Conservation (phyloP, 345 rosid genomes). For the Populus tremula region DNA sequence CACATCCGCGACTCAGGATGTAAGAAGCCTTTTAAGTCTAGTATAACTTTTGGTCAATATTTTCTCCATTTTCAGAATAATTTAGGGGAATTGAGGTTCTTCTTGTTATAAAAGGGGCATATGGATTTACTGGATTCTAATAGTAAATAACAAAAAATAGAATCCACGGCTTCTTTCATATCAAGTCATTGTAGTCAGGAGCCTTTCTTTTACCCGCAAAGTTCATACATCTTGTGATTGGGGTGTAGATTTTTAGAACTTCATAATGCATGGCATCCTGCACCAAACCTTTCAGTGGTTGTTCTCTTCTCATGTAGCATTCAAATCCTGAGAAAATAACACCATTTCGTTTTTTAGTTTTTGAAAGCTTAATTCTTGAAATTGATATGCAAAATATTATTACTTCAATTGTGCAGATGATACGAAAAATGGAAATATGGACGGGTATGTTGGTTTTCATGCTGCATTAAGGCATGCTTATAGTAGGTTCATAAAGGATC, state of each 20-base stretch:
- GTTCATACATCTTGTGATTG: too few species aligned
- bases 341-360: not conserved
- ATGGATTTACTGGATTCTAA: not conserved
- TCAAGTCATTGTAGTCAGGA: not conserved
- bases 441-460: conserved; percentile 83
- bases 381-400: not conserved
- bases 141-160: not conserved
- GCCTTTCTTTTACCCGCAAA: too few species aligned
- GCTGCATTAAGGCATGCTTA: conserved; percentile 81
- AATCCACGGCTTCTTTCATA: too few species aligned
- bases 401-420: conserved; percentile 50
- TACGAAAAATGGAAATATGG: conserved; percentile 64
- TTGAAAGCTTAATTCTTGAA: not conserved
- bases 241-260: not conserved
- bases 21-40: conserved; percentile 36
- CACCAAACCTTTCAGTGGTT: not conserved
- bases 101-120: not conserved
- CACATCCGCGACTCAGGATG: conserved; percentile 58
- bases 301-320: not conserved
- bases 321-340: not conserved
- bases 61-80: not conserved
- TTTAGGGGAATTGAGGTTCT: not conserved
- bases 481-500: conserved; percentile 64
- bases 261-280: not conserved
- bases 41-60: too few species aligned